Evolutionary conservation across 164 flowering plant species (phyloP).

Genomic region (Malania oleifera): DNA sequence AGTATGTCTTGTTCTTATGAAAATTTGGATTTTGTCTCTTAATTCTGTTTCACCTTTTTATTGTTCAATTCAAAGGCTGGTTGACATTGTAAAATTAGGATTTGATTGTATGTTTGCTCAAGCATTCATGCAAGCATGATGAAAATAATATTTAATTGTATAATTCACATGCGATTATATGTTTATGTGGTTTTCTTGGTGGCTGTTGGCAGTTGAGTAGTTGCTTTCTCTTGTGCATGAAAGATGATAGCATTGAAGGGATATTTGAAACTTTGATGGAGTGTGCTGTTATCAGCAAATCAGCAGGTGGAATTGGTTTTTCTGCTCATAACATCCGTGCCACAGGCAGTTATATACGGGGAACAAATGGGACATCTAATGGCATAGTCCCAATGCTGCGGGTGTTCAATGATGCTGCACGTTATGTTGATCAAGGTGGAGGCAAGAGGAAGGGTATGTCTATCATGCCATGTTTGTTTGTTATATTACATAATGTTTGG

Average conservation of each 20-base stretch:
- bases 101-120: background rate
- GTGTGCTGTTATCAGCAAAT: slow-evolving; percentile 98
- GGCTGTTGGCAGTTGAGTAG: slow-evolving; percentile 74
- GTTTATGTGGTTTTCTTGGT: slow-evolving; percentile 6
- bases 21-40: background rate
- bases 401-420: slow-evolving; percentile 97
- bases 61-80: background rate
- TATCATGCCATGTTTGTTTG: background rate
- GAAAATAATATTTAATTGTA: too few relatives aligned
- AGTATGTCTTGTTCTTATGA: slow-evolving; percentile 34
- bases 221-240: slow-evolving; percentile 96
- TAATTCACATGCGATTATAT: too few relatives aligned
- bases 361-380: slow-evolving; percentile 98
- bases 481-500: background rate
- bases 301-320: slow-evolving; percentile 99
- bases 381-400: slow-evolving; percentile 96
- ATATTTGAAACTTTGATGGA: slow-evolving; percentile 96
- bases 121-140: too few relatives aligned
- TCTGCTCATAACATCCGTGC: slow-evolving; percentile 96
- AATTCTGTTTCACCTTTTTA: background rate
- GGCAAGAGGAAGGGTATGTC: slow-evolving; percentile 93
- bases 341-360: slow-evolving; percentile 93
- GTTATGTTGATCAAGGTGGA: slow-evolving; percentile 99
- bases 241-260: slow-evolving; percentile 97
- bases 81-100: background rate